These are phyloP conservation scores for Xanthoparmelia taractica DNA, from an alignment of 495 filamentous ascomycete genomes.

Conservation along the genomic window DNA sequence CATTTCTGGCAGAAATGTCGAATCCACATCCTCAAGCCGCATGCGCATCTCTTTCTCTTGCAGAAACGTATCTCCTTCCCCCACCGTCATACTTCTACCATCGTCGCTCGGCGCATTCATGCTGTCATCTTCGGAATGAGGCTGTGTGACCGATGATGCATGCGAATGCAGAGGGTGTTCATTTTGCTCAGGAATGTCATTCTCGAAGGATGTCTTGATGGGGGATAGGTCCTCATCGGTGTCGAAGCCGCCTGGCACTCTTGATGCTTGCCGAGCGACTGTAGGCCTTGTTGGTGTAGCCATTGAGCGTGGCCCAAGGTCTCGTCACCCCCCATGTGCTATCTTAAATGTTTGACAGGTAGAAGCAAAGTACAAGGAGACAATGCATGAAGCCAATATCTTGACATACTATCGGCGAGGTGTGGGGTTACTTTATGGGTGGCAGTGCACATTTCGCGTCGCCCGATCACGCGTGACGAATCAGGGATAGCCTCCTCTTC, in stretches of 20 bases:
- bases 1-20: slow-evolving; percentile 61
- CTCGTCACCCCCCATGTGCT: background rate
- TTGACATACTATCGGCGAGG: background rate
- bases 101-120: slow-evolving; percentile 32
- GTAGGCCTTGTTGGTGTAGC: slow-evolving; percentile 21
- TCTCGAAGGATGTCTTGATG: slow-evolving; percentile 35
- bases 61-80: slow-evolving; percentile 43
- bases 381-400: background rate
- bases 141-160: background rate
- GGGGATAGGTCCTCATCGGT: slow-evolving; percentile 34
- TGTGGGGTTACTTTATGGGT: background rate
- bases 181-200: slow-evolving; percentile 14
- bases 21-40: slow-evolving; percentile 79
- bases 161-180: slow-evolving; percentile 4
- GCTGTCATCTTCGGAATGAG: slow-evolving; percentile 20
- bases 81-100: slow-evolving; percentile 31
- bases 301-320: slow-evolving; percentile 13
- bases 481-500: background rate
- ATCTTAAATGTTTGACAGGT: background rate
- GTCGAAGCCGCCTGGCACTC: slow-evolving; percentile 33
- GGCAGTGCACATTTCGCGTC: background rate
- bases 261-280: slow-evolving; percentile 25
- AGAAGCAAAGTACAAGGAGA: background rate
- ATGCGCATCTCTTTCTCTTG: slow-evolving; percentile 60
- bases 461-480: background rate